Evolutionary conservation across 2,329 filamentous ascomycete species (phyloP).

Genomic region (Penicillium sp.): DNA sequence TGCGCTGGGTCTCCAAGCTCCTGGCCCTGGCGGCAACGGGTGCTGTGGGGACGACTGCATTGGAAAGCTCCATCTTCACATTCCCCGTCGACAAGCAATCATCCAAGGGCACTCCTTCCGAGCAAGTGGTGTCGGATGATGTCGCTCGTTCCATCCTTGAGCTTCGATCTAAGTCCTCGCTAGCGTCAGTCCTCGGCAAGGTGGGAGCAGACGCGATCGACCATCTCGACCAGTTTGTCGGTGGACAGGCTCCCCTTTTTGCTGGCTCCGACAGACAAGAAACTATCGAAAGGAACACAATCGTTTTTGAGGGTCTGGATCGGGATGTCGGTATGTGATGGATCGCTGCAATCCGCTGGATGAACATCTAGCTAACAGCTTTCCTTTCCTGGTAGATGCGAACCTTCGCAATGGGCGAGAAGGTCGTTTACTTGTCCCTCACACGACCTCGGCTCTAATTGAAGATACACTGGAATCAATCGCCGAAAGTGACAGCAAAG

Average conservation of each 20-base stretch:
- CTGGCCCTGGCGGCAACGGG: slow-evolving; percentile 24
- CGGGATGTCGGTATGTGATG: slow-evolving; percentile 53
- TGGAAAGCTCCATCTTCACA: slow-evolving; percentile 33
- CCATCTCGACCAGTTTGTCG: slow-evolving; percentile 57
- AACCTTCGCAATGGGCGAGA: slow-evolving; percentile 12
- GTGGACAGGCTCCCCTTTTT: slow-evolving; percentile 49
- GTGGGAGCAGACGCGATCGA: slow-evolving; percentile 49
- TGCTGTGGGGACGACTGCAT: slow-evolving; percentile 24
- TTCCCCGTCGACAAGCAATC: slow-evolving; percentile 18
- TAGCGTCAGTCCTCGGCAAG: slow-evolving; percentile 40
- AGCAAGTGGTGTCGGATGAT: slow-evolving; percentile 24
- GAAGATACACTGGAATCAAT: slow-evolving; percentile 9
- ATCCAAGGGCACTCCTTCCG: not conserved
- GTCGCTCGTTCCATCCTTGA: slow-evolving; percentile 37
- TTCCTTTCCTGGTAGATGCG: slow-evolving; percentile 13
- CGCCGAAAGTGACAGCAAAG: slow-evolving; percentile 2
- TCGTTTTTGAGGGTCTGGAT: slow-evolving; percentile 53
- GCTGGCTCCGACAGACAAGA: slow-evolving; percentile 23
- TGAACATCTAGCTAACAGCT: slow-evolving; percentile 5
- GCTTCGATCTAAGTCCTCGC: slow-evolving; percentile 47
- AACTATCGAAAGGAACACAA: slow-evolving; percentile 26
- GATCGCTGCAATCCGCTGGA: not conserved
- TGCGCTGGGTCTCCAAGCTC: slow-evolving; percentile 27
- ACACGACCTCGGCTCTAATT: slow-evolving; percentile 10
- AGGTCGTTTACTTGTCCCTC: slow-evolving; percentile 14